Evolutionary conservation across 441 rosid species (phyloP).

Genomic region (Euphorbia celastroides): DNA sequence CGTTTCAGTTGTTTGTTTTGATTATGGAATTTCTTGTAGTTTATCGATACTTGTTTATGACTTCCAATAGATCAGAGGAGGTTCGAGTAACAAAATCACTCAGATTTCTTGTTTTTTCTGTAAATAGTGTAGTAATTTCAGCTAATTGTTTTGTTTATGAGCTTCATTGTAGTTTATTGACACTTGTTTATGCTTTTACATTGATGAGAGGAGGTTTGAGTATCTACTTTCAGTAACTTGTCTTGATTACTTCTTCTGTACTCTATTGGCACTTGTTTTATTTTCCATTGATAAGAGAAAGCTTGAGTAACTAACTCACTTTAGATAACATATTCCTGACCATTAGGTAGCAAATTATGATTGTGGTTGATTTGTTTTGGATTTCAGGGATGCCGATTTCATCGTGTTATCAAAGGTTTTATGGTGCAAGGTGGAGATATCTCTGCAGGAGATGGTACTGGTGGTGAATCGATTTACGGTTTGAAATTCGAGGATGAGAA

Average conservation of each 20-base stretch:
- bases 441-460: conserved; percentile 84
- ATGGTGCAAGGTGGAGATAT: conserved; percentile 97
- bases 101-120: too few species aligned
- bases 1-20: not conserved
- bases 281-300: not conserved
- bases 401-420: conserved; percentile 78
- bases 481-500: conserved; percentile 89
- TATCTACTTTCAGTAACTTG: too few species aligned
- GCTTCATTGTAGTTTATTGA: not conserved
- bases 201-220: not conserved
- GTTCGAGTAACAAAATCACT: too few species aligned
- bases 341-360: not conserved
- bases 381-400: conserved; percentile 74
- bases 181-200: not conserved
- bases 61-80: too few species aligned
- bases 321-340: not conserved
- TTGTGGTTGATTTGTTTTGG: conserved; percentile 8
- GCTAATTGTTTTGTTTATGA: too few species aligned
- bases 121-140: too few species aligned
- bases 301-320: not conserved
- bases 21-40: not conserved
- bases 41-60: not conserved
- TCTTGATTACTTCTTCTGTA: too few species aligned
- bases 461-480: conserved; percentile 92
- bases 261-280: not conserved